Conservation (phyloP, 805 yeast species). For the Kuraishia hungarica region DNA sequence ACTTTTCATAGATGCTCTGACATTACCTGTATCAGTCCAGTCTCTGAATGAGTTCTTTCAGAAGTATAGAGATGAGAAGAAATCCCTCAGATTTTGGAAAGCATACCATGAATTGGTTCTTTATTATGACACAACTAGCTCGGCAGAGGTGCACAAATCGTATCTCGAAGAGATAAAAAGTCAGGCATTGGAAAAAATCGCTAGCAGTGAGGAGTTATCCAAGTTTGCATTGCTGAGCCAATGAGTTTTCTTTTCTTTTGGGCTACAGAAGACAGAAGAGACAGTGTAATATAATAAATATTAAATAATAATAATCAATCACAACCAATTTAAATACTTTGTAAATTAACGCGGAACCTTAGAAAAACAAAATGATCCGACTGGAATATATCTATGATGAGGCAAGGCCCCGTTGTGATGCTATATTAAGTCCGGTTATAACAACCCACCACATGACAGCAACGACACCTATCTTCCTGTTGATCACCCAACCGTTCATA, state of each 20-base stretch:
- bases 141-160: not conserved
- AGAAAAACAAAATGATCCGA: not conserved
- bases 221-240: not conserved
- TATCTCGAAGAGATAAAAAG: not conserved
- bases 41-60: conserved; percentile 16
- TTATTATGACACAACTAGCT: not conserved
- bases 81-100: conserved; percentile 15
- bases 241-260: too few relatives aligned
- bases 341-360: too few relatives aligned
- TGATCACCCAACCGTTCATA: conserved; percentile 35
- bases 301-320: too few relatives aligned
- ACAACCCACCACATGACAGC: conserved; percentile 22
- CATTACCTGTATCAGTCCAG: conserved; percentile 16
- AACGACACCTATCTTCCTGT: conserved; percentile 28
- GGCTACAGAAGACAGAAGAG: not conserved
- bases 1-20: conserved; percentile 25
- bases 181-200: not conserved
- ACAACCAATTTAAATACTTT: too few relatives aligned
- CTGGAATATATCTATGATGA: not conserved
- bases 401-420: not conserved
- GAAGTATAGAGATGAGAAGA: conserved; percentile 10
- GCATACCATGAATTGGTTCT: conserved; percentile 12
- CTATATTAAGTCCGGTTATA: conserved; percentile 13
- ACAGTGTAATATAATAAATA: not conserved
- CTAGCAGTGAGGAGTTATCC: not conserved